Evolutionary conservation across 208 protist genomes (phyloP).

Genomic region (Porcisia hertigi): DNA sequence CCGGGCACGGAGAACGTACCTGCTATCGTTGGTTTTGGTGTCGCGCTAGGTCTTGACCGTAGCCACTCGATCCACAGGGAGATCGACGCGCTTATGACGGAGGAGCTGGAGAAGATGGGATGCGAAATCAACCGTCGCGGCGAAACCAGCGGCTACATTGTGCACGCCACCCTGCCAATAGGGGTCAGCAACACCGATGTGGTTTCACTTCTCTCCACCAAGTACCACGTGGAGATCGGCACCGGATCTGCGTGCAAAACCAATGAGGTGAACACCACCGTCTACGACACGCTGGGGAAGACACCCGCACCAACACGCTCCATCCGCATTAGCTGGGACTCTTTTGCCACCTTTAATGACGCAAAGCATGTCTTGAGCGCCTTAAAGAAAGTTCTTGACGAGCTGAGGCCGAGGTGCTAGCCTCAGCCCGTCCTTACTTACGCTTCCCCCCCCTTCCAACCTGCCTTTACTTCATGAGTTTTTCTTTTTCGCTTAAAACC

Average conservation of each 20-base stretch:
- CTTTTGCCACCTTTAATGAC: slow-evolving; percentile 62
- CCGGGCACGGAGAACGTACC: slow-evolving; percentile 84
- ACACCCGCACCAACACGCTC: slow-evolving; percentile 49
- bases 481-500: slow-evolving; percentile 2
- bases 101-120: slow-evolving; percentile 57
- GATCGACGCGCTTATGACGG: slow-evolving; percentile 59
- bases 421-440: background rate
- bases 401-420: slow-evolving; percentile 36
- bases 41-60: slow-evolving; percentile 62
- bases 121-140: slow-evolving; percentile 81
- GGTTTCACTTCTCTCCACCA: slow-evolving; percentile 65
- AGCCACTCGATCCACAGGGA: slow-evolving; percentile 58
- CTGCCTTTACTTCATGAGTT: background rate
- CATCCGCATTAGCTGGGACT: slow-evolving; percentile 78
- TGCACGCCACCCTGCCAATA: slow-evolving; percentile 76
- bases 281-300: slow-evolving; percentile 84
- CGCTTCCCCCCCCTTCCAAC: background rate
- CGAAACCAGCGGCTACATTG: slow-evolving; percentile 79
- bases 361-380: slow-evolving; percentile 54
- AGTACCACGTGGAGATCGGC: slow-evolving; percentile 78
- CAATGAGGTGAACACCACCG: slow-evolving; percentile 62
- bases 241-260: slow-evolving; percentile 85
- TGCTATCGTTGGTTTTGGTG: slow-evolving; percentile 77
- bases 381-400: slow-evolving; percentile 46
- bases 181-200: slow-evolving; percentile 75